Evolutionary conservation across 768 basidiomycete genomes (phyloP), one percentile per base, ranked within the genome.

Genomic region (Calocybe cyanea): DNA sequence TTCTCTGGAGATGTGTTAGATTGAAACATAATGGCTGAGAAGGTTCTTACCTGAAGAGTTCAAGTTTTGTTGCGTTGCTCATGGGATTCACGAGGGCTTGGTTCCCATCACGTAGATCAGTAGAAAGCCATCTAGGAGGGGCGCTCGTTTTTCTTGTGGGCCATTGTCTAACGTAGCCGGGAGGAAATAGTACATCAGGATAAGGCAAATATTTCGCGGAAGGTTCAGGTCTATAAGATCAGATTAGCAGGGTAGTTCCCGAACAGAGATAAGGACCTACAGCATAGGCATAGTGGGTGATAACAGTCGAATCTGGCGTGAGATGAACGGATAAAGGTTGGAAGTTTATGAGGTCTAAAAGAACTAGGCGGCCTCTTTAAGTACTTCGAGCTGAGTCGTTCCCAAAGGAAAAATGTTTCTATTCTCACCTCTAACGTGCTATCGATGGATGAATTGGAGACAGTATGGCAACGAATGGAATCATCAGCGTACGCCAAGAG

Each of bases 71-170:
- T 32, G 79, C 72, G 51, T 83, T 79, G 9, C 80, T 85, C 88
- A 91, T 91, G 21, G 88, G 88, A 56, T 88, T 89, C 18, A 84
- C 85, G 21, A 90, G 77, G 47, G 83, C 78, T 64, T 91, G 89
- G 61, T 91, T 91, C 17, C 88, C 89, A 65, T 91, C 89, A 33
- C 88, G 75, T 36, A 91, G 75, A 66, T 91, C 88, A 7, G 87
- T 89, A 18, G 84, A 86, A 41, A 89, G 73, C 88, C 89, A 91
- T 42, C 83, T 80, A 13, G 88, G 89, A 5, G 85, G 71, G 46
- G 71, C 69, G 25, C 71, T 68, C 46, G 78, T 78, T 38, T 74
- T 73, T 61, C 77, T 75, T 33, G 76, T 71, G 2, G 88, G 88
- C 89, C 89, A 91, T 64, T 76, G 76, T 38, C 88, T 76, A 52